Percentiles rank a stretch among this genome's conserved stretches.
These are phyloP conservation scores for Globomyces sp. DNA, from an alignment of 371 early-diverging fungal genomes.

Conservation along the genomic window DNA sequence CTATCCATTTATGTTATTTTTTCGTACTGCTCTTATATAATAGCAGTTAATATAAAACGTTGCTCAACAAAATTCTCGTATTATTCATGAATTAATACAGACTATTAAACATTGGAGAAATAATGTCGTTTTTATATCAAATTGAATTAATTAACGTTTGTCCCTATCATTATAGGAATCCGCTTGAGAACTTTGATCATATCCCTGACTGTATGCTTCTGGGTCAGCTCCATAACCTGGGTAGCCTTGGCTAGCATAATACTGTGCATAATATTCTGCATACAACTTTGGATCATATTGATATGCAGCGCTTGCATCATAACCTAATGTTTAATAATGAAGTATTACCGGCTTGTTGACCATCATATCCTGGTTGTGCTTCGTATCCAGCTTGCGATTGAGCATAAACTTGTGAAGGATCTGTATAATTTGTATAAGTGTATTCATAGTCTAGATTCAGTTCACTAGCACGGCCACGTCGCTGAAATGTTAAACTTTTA, in stretches of 20 bases:
- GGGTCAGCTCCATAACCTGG: background rate
- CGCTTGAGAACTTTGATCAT: background rate
- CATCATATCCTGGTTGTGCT: background rate
- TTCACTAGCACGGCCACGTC: slow-evolving; percentile 7
- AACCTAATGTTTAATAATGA: background rate
- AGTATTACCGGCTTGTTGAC: background rate
- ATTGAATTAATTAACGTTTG: too few relatives aligned
- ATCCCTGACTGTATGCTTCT: slow-evolving; percentile 5
- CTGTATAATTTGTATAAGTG: background rate
- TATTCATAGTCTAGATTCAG: background rate
- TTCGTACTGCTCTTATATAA: too few relatives aligned
- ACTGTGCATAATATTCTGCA: slow-evolving; percentile 14
- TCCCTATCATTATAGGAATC: too few relatives aligned
- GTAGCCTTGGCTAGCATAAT: slow-evolving; percentile 11
- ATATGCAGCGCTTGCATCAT: background rate
- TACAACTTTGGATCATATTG: slow-evolving; percentile 9
- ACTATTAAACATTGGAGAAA: too few relatives aligned
- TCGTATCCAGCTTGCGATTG: background rate
- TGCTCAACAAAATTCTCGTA: too few relatives aligned
- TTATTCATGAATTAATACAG: too few relatives aligned
- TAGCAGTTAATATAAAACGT: too few relatives aligned
- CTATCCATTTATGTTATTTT: too few relatives aligned
- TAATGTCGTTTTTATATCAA: too few relatives aligned
- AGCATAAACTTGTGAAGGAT: background rate
- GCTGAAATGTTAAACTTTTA: background rate